phyloP scores from a whole-genome alignment of 2,329 filamentous ascomycete genomes.

The Colletotrichum gigasporum region DNA sequence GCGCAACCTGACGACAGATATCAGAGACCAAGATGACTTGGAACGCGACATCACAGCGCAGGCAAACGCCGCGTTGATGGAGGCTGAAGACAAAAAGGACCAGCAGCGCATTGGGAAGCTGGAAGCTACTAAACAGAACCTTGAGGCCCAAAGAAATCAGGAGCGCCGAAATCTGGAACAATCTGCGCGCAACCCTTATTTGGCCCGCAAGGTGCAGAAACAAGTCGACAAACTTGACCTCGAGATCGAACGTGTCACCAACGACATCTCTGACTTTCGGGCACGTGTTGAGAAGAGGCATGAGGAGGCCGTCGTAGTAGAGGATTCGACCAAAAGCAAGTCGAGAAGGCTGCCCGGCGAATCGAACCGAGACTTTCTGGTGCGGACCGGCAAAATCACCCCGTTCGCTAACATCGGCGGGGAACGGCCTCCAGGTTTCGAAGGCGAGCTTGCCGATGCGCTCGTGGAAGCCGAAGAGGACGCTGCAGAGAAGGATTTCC shows the following conservation, averaged over 20 bases:
- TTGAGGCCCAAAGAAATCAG: slow-evolving; percentile 71
- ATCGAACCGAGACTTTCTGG: slow-evolving; percentile 86
- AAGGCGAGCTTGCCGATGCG: slow-evolving; percentile 78
- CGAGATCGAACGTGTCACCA: slow-evolving; percentile 71
- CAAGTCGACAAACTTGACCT: slow-evolving; percentile 74
- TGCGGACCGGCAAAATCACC: slow-evolving; percentile 96
- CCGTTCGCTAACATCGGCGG: slow-evolving; percentile 86
- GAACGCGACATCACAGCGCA: slow-evolving; percentile 83
- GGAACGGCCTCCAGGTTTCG: slow-evolving; percentile 67
- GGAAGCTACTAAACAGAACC: slow-evolving; percentile 62
- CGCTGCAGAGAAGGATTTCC: slow-evolving; percentile 59
- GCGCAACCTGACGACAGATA: slow-evolving; percentile 48
- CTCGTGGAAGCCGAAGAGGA: slow-evolving; percentile 86
- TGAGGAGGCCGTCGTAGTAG: slow-evolving; percentile 57
- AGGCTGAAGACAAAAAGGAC: slow-evolving; percentile 71
- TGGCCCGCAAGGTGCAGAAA: slow-evolving; percentile 67
- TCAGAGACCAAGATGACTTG: slow-evolving; percentile 88
- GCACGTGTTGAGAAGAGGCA: slow-evolving; percentile 82
- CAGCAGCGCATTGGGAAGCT: slow-evolving; percentile 70
- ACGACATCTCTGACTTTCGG: slow-evolving; percentile 83
- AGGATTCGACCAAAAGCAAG: slow-evolving; percentile 53
- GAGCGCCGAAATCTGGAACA: slow-evolving; percentile 58
- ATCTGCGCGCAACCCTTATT: slow-evolving; percentile 54
- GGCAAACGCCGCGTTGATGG: slow-evolving; percentile 67
- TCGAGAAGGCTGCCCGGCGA: slow-evolving; percentile 78